A percentile compares a stretch with the other conserved stretches of the same genome.
Conservation (phyloP, 805 yeast genomes). For the Wickerhamomyces sydowiorum region DNA sequence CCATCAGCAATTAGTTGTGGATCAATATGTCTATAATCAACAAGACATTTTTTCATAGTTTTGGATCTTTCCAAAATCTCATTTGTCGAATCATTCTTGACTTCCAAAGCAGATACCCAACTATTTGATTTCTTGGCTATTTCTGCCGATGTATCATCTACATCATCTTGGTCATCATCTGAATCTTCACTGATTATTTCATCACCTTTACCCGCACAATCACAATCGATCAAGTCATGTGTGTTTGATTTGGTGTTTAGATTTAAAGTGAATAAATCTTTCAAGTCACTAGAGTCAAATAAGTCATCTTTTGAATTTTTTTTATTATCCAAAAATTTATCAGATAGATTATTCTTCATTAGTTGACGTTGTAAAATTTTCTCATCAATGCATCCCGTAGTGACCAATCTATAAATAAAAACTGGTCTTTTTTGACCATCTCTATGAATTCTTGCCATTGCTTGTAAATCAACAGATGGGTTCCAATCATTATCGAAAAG, state of each 20-base stretch:
- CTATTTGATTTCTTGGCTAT: constrained; percentile 13
- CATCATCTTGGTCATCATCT: constrained; percentile 16
- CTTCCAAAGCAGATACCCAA: constrained; percentile 57
- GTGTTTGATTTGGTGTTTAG: constrained; percentile 55
- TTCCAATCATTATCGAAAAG: constrained; percentile 96
- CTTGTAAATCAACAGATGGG: constrained; percentile 87
- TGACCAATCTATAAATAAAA: constrained; percentile 72
- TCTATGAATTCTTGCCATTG: constrained; percentile 92
- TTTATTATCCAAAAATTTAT: constrained; percentile 51
- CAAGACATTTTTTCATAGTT: constrained; percentile 51
- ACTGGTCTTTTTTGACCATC: constrained; percentile 86
- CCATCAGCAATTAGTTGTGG: constrained; percentile 27
- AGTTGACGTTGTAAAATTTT: constrained; percentile 90
- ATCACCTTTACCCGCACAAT: constrained; percentile 53
- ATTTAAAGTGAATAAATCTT: constrained; percentile 64
- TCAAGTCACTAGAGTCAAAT: constrained; percentile 63
- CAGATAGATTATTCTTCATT: constrained; percentile 74
- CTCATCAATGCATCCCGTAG: constrained; percentile 91
- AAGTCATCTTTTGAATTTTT: constrained; percentile 49
- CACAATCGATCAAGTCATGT: constrained; percentile 68
- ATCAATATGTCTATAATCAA: constrained; percentile 58
- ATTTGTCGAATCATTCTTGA: constrained; percentile 16
- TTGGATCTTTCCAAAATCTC: constrained; percentile 27
- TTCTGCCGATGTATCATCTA: constrained; percentile 18
- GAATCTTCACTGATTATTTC: constrained; percentile 13